Percentiles rank a stretch among this genome's conserved stretches.
phyloP scores from a whole-genome alignment of 768 basidiomycete species.

The Xerocomellus dryophilus region DNA sequence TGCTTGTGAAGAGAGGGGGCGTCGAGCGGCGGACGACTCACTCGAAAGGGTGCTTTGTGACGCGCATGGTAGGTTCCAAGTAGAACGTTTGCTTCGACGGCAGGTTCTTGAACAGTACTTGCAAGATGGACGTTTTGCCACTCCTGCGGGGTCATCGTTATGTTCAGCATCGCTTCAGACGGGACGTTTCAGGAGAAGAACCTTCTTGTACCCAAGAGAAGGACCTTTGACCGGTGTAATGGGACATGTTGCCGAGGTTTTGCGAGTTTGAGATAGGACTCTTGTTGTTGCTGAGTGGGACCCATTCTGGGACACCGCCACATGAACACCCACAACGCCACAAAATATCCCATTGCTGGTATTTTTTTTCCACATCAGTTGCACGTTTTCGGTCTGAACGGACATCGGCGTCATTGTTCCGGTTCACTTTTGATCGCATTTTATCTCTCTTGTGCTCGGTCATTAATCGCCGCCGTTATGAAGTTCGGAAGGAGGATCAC shows the following conservation, averaged over 20 bases:
- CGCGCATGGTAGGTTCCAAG: constrained; percentile 80
- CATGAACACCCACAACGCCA: neutral
- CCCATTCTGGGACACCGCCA: constrained; percentile 11
- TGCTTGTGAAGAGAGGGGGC: neutral
- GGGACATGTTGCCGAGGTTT: constrained; percentile 17
- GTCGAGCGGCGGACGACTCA: constrained; percentile 40
- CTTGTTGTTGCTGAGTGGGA: constrained; percentile 8
- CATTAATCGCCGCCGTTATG: constrained; percentile 42
- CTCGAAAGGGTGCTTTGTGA: constrained; percentile 77
- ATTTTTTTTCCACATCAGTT: too few relatives aligned
- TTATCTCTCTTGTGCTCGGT: neutral
- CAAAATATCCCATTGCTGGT: too few relatives aligned
- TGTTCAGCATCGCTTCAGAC: neutral
- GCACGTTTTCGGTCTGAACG: neutral
- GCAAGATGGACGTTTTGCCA: constrained; percentile 88
- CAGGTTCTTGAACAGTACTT: constrained; percentile 87
- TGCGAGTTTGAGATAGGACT: constrained; percentile 9
- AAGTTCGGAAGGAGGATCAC: constrained; percentile 82
- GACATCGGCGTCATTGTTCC: neutral
- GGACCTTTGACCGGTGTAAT: constrained; percentile 55
- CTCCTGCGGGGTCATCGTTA: constrained; percentile 47
- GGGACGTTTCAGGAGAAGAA: constrained; percentile 18
- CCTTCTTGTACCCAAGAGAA: constrained; percentile 72
- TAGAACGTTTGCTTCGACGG: constrained; percentile 84
- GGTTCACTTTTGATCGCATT: neutral